Evolutionary conservation across 2,329 filamentous ascomycete species (phyloP).

Genomic region (Monosporascus cannonballus): DNA sequence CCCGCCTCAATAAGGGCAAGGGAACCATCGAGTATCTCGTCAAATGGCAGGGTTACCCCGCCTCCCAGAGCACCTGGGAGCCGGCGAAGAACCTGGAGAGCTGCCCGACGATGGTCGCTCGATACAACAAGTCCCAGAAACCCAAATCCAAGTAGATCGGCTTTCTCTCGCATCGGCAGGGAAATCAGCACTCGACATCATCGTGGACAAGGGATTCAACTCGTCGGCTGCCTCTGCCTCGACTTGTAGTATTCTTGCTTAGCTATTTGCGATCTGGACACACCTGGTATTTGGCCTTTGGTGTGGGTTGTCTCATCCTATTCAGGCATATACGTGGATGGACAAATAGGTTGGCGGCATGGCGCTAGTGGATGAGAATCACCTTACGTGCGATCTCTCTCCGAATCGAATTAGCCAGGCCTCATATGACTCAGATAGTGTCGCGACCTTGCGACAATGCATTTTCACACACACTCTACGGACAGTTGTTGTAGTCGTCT

Average conservation of each 20-base stretch:
- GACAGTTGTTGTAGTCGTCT: neutral
- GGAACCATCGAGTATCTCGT: slow-evolving; percentile 34
- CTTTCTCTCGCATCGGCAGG: neutral
- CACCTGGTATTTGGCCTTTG: too few species aligned
- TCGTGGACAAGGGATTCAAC: neutral
- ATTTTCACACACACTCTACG: neutral
- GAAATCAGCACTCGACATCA: slow-evolving; percentile 29
- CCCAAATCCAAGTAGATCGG: slow-evolving; percentile 1
- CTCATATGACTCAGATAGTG: too few species aligned
- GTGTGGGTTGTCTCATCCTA: too few species aligned
- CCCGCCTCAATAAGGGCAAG: slow-evolving; percentile 32
- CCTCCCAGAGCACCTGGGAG: slow-evolving; percentile 47
- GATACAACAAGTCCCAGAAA: slow-evolving; percentile 7
- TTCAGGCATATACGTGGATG: too few species aligned
- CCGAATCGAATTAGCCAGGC: too few species aligned
- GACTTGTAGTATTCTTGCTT: neutral
- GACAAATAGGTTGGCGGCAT: too few species aligned
- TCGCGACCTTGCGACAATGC: too few species aligned
- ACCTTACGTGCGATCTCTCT: too few species aligned
- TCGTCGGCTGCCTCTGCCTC: neutral
- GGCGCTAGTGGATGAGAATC: too few species aligned
- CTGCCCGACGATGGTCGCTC: slow-evolving; percentile 21
- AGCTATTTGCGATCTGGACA: too few species aligned
- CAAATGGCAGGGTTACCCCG: slow-evolving; percentile 46
- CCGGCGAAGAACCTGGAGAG: slow-evolving; percentile 37